phyloP scores from a whole-genome alignment of 257 asterid species.

The Perilla frutescens region DNA sequence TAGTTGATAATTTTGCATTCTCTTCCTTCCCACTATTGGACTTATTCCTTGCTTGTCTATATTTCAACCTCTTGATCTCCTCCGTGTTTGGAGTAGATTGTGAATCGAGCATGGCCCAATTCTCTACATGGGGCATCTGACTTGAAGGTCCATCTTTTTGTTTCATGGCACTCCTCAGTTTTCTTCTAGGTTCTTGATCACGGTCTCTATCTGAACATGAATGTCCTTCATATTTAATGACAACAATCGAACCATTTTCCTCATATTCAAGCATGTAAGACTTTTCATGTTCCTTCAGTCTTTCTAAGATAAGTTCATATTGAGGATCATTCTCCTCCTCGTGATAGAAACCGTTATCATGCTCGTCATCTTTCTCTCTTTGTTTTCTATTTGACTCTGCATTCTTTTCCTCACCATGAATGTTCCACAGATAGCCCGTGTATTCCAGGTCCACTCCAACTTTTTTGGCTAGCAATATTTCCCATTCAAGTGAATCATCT shows the following conservation, averaged over 20 bases:
- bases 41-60: neutral
- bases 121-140: neutral
- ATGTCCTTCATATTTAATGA: conserved; percentile 36
- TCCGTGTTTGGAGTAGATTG: neutral
- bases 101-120: neutral
- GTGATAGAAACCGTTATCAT: neutral
- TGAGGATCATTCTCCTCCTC: conserved; percentile 41
- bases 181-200: conserved; percentile 33
- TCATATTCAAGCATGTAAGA: conserved; percentile 26
- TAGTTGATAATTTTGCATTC: neutral
- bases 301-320: conserved; percentile 12
- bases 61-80: neutral
- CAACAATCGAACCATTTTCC: neutral
- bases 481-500: neutral
- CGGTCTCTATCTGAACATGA: conserved; percentile 26
- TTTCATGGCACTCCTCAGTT: conserved; percentile 28
- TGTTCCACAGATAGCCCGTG: neutral
- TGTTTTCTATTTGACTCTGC: neutral
- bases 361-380: neutral
- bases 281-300: conserved; percentile 31
- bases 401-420: neutral
- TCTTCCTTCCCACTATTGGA: neutral
- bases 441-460: neutral
- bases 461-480: neutral
- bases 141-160: neutral